Base-by-base conservation (phyloP, 345 rosid species). In the Dovyalis caffra region DNA sequence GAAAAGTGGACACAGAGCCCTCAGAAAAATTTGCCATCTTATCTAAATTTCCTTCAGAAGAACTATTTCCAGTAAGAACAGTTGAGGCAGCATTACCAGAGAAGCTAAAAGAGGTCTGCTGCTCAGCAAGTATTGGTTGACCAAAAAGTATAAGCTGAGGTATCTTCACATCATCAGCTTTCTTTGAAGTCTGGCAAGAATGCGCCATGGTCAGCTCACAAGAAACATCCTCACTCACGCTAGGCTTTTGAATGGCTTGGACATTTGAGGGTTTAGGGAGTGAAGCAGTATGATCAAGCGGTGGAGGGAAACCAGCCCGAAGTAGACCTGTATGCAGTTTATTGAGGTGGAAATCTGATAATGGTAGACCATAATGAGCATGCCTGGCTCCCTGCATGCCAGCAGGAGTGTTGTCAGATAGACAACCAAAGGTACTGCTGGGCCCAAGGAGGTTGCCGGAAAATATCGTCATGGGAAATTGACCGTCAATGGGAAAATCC, bases 321-420 rank as follows among this genome's bases (percentile, higher is more conserved):
- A 62, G 29, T 31, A 71, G 70, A 76, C 79, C 74, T 20, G 77
- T 72, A 60, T 76, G 83, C 60, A 80, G 33, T 68, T 80, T 80
- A 23, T 53, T 80, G 77, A 67, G 60, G 70, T 67, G 80, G 70
- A 76, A 66, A 64, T 80, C 83, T 37, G 80, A 63, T 68, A 76
- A 32, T 62, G 80, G 33, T 72, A 80, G 23, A 61, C 83, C 83
- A 56, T 62, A 76, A 72, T 76, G 71, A 80, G 83, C 80, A 63
- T 80, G 83, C 83, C 83, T 80, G 83, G 83, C 83, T 80, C 83
- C 83, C 83, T 80, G 83, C 77, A 80, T 80, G 83, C 83, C 83
- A 71, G 83, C 83, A 80, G 83, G 83, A 62, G 31, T 49, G 77
- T 67, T 67, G 51, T 76, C 74, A 0, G 83, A 38, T 72, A 76